These are phyloP conservation scores for Amesomyces nigricolor DNA, from an alignment of 2,329 filamentous ascomycete genomes.

Conservation along the genomic window DNA sequence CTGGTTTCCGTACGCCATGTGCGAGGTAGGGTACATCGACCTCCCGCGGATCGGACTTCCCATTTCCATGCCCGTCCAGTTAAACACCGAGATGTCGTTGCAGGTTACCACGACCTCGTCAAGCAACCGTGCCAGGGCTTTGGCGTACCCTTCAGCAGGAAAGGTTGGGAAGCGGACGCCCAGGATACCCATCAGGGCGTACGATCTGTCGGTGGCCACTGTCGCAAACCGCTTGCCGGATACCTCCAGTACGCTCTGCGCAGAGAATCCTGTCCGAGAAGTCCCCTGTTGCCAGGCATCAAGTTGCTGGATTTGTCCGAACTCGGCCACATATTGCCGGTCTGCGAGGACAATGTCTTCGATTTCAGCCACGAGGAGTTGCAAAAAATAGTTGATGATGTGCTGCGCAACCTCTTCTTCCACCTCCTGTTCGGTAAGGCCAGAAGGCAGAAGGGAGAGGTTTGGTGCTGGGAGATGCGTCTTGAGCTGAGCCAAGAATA, in stretches of 20 bases:
- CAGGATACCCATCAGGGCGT: conserved; percentile 32
- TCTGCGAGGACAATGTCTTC: conserved; percentile 23
- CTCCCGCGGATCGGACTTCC: conserved; percentile 31
- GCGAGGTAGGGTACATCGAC: conserved; percentile 31
- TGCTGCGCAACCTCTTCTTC: conserved; percentile 15
- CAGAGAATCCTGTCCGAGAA: conserved; percentile 24
- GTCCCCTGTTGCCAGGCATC: conserved; percentile 24
- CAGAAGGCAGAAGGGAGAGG: background rate
- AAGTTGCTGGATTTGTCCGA: conserved; percentile 26
- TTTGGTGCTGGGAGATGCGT: background rate
- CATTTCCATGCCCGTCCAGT: conserved; percentile 31
- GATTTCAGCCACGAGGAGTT: conserved; percentile 24
- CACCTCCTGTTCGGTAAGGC: conserved; percentile 6
- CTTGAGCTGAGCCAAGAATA: background rate
- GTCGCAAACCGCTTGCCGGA: conserved; percentile 27
- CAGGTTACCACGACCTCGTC: conserved; percentile 29
- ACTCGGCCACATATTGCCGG: conserved; percentile 24
- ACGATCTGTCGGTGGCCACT: conserved; percentile 28
- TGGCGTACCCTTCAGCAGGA: conserved; percentile 30
- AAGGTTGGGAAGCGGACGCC: conserved; percentile 31
- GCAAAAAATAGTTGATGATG: conserved; percentile 26
- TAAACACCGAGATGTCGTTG: conserved; percentile 33
- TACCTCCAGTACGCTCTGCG: conserved; percentile 27
- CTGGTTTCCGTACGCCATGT: conserved; percentile 25
- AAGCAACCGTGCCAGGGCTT: conserved; percentile 30